Conservation (phyloP, 306 rosid species). For the Dryas drummondii region DNA sequence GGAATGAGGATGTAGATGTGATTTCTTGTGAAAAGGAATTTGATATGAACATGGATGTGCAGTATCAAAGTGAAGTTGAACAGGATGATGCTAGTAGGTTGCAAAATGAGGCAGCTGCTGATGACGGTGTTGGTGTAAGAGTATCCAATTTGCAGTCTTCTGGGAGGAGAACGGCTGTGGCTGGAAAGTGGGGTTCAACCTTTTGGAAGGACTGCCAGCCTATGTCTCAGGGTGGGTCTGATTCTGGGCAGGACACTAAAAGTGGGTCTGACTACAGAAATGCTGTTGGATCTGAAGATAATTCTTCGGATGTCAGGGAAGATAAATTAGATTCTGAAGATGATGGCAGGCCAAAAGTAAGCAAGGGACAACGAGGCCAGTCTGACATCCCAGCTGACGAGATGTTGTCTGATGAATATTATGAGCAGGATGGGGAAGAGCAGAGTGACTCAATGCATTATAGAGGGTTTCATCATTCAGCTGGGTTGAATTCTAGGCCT, state of each 20-base stretch:
- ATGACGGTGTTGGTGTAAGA: conserved; percentile 48
- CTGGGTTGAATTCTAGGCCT: conserved; percentile 60
- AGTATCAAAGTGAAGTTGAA: conserved; percentile 74
- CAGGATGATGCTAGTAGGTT: conserved; percentile 49
- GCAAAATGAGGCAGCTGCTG: conserved; percentile 55
- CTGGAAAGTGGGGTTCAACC: conserved; percentile 92
- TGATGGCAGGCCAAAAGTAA: conserved; percentile 58
- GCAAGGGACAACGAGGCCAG: conserved; percentile 65
- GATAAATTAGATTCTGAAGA: conserved; percentile 79
- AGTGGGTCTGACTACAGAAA: conserved; percentile 70
- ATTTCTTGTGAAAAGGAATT: conserved; percentile 74
- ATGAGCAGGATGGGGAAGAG: conserved; percentile 95
- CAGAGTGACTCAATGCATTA: conserved; percentile 65
- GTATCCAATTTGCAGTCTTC: conserved; percentile 51
- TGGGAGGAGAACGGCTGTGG: conserved; percentile 62
- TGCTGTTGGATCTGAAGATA: conserved; percentile 67
- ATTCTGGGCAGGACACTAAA: conserved; percentile 77
- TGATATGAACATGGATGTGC: conserved; percentile 76
- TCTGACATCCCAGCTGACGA: conserved; percentile 89
- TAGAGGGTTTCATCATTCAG: conserved; percentile 46
- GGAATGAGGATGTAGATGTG: conserved; percentile 57
- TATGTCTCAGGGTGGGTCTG: conserved; percentile 64
- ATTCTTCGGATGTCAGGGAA: conserved; percentile 64
- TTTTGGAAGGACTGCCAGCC: conserved; percentile 99
- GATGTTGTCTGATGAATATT: conserved; percentile 97